phyloP scores from a whole-genome alignment of 345 rosid species.

The Laguncularia racemosa region DNA sequence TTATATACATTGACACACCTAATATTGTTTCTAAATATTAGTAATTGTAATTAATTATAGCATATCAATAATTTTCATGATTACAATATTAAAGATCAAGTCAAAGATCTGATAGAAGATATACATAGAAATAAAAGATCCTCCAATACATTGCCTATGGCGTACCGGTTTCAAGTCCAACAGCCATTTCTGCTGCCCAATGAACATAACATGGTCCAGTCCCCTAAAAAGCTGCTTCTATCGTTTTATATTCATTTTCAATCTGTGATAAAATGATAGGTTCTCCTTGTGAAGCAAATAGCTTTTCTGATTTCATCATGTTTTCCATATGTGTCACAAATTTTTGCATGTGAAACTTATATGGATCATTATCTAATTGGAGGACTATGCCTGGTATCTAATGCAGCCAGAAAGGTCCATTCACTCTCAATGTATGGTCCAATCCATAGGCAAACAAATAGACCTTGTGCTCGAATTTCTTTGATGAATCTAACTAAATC shows the following conservation, averaged over 20 bases:
- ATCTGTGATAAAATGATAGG: conserved; percentile 88
- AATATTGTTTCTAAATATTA: too few species aligned
- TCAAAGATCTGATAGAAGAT: too few species aligned
- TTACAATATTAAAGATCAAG: too few species aligned
- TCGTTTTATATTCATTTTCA: conserved; percentile 70
- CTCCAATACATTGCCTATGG: too few species aligned
- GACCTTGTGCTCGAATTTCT: conserved; percentile 53
- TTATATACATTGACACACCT: too few species aligned
- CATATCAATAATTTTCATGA: too few species aligned
- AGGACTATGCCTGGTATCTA: conserved; percentile 61
- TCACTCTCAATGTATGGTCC: conserved; percentile 79
- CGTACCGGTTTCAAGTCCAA: conserved; percentile 61
- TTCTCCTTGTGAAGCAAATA: conserved; percentile 85
- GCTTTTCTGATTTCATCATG: conserved; percentile 55
- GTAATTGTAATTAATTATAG: too few species aligned
- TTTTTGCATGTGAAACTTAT: conserved; percentile 63
- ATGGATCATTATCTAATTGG: conserved; percentile 71
- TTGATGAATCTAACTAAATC: conserved; percentile 64
- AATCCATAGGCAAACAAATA: conserved; percentile 66
- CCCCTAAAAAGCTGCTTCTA: conserved; percentile 40
- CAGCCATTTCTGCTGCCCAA: conserved; percentile 77
- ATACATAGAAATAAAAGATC: too few species aligned
- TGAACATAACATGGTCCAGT: conserved; percentile 53
- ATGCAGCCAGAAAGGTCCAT: conserved; percentile 79
- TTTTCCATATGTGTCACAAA: conserved; percentile 46